Evolutionary conservation across 345 rosid species (phyloP).

Genomic region (Hibiscus mutabilis): DNA sequence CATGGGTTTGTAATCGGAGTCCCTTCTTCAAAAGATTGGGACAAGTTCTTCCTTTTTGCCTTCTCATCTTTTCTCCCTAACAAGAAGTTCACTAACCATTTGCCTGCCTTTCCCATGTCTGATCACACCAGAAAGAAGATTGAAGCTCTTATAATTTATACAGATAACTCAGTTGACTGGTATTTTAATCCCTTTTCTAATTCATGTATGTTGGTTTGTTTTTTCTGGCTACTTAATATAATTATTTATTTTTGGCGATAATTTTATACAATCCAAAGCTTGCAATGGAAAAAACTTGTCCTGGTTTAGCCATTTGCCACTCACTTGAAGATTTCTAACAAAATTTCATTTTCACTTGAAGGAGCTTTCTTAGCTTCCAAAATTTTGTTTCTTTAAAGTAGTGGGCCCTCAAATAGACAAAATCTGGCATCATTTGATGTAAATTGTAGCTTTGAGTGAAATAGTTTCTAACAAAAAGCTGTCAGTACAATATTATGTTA

Average conservation of each 20-base stretch:
- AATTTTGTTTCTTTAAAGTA: not conserved
- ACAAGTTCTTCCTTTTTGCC: conserved; percentile 16
- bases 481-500: not conserved
- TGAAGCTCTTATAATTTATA: not conserved
- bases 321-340: not conserved
- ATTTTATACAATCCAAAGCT: conserved; percentile 29
- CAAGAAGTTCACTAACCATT: conserved; percentile 44
- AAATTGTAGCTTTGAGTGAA: not conserved
- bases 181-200: not conserved
- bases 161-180: conserved; percentile 15
- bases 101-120: conserved; percentile 54
- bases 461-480: not conserved
- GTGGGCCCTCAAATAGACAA: not conserved
- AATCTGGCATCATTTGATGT: not conserved
- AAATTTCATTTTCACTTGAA: conserved; percentile 12
- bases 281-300: conserved; percentile 23
- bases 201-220: not conserved
- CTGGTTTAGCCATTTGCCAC: conserved; percentile 45
- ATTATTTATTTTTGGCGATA: not conserved
- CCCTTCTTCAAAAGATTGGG: conserved; percentile 11
- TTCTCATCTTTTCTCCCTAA: conserved; percentile 44
- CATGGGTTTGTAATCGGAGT: not conserved
- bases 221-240: conserved; percentile 11
- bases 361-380: conserved; percentile 15
- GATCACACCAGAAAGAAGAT: not conserved